Conservation (phyloP, 2,329 filamentous ascomycete genomes). For the Fusarium tuaranense region DNA sequence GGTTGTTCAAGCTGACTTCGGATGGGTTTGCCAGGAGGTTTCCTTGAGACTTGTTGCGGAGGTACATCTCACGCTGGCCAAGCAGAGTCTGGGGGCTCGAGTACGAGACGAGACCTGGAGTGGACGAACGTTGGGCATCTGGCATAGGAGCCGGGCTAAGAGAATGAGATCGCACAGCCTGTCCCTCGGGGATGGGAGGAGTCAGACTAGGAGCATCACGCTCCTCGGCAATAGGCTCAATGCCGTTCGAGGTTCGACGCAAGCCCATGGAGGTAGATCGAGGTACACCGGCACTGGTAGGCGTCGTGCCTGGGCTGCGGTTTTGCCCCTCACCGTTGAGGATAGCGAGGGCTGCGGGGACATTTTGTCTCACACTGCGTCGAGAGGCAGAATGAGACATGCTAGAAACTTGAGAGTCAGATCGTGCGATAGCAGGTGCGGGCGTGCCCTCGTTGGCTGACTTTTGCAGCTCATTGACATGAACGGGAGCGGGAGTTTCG, state of each 20-base stretch:
- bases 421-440: slow-evolving; percentile 42
- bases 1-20: slow-evolving; percentile 44
- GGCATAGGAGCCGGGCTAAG: slow-evolving; percentile 36
- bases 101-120: slow-evolving; percentile 63
- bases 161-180: slow-evolving; percentile 13
- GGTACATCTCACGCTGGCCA: slow-evolving; percentile 65
- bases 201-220: slow-evolving; percentile 28
- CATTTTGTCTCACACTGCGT: slow-evolving; percentile 37
- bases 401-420: slow-evolving; percentile 46
- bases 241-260: slow-evolving; percentile 44
- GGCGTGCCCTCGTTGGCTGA: slow-evolving; percentile 66
- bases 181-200: slow-evolving; percentile 32
- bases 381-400: slow-evolving; percentile 31
- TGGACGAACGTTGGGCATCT: slow-evolving; percentile 46
- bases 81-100: slow-evolving; percentile 67
- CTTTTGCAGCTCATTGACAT: slow-evolving; percentile 73
- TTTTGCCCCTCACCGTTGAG: slow-evolving; percentile 39
- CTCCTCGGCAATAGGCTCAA: slow-evolving; percentile 61
- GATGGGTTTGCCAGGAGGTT: slow-evolving; percentile 47
- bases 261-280: slow-evolving; percentile 39
- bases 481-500: slow-evolving; percentile 71
- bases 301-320: slow-evolving; percentile 39
- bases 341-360: slow-evolving; percentile 40
- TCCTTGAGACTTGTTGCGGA: slow-evolving; percentile 64
- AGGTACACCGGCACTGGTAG: slow-evolving; percentile 30